These are phyloP conservation scores for Leonotis leonurus DNA, from an alignment of 257 asterid genomes.

Conservation along the genomic window DNA sequence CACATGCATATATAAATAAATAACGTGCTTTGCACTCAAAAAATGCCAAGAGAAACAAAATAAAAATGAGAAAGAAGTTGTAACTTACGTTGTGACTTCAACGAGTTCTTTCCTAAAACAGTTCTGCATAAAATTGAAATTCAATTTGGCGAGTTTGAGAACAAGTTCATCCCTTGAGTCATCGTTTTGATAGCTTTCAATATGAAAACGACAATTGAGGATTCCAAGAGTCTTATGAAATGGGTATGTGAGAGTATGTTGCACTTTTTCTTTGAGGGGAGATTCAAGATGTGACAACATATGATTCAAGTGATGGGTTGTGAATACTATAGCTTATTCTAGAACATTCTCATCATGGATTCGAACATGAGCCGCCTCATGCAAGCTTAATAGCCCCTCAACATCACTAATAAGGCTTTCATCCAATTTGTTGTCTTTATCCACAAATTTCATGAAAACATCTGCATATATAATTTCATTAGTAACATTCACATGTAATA, in stretches of 20 bases:
- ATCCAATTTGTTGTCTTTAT: background rate
- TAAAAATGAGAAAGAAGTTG: no score
- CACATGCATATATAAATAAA: no score
- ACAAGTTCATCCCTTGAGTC: background rate
- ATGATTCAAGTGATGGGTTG: background rate
- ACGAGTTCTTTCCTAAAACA: constrained; percentile 17
- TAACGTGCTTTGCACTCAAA: no score
- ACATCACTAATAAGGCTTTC: constrained; percentile 5
- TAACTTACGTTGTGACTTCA: constrained; percentile 11
- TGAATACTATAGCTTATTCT: background rate
- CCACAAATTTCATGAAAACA: background rate
- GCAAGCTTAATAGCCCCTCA: constrained; percentile 22
- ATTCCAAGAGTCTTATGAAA: background rate
- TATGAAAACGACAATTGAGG: background rate
- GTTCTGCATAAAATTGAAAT: constrained; percentile 17
- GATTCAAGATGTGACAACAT: background rate
- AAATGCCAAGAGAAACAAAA: no score
- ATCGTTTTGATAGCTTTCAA: constrained; percentile 1
- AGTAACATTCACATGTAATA: no score
- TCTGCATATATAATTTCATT: no score
- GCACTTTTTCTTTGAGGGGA: background rate
- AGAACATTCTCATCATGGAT: constrained; percentile 4
- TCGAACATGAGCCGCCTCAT: constrained; percentile 30
- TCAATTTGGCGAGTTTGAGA: constrained; percentile 5
- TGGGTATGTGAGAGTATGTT: background rate